Base-by-base conservation (phyloP, 768 basidiomycete species). In the Leccinum rimulosum region DNA sequence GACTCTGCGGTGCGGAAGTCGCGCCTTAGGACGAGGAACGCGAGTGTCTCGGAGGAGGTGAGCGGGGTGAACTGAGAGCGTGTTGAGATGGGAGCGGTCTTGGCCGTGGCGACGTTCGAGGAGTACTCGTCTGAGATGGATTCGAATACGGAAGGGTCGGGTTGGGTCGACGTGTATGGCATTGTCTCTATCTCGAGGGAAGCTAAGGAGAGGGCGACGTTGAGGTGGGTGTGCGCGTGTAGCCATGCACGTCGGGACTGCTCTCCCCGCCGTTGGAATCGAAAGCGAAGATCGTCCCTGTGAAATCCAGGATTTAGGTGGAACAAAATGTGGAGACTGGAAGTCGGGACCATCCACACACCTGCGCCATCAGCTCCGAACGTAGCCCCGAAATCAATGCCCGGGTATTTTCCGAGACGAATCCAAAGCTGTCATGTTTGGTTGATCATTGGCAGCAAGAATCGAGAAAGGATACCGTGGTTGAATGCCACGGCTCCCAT, bases 361-460 rank as follows among this genome's bases (percentile, higher is more conserved):
- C 90, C 91, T 70, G 87, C 89, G 25, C 86, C 90, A 64, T 93
- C 91, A 27, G 84, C 79, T 14, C 90, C 91, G 10, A 89, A 79
- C 17, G 84, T 81, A 55, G 76, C 82, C 17, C 83, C 89, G 31
- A 82, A 69, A 2, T 71, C 73, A 49, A 91, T 85, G n/a, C n/a
- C n/a, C n/a, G n/a, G n/a, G n/a, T 93, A 91, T 67, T 76, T 73
- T 9, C 87, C 87, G 57, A 79, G 80, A 25, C 88, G 79, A 35
- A 89, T 83, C 91, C 90, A 93, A 11, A 90, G 75, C 90, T 93
- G 35, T 10, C 25, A 25, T 25, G 25, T 25, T 25, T 25, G 25
- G 25, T 25, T 25, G 17, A 9, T 36, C 43, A 31, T 27, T 28
- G 2, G 12, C 8, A 56, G 28, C 38, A 1, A 35, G 28, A 35